Evolutionary conservation across 352 stramenopile genomes (phyloP).

Genomic region (Phytophthora fragariaefolia): DNA sequence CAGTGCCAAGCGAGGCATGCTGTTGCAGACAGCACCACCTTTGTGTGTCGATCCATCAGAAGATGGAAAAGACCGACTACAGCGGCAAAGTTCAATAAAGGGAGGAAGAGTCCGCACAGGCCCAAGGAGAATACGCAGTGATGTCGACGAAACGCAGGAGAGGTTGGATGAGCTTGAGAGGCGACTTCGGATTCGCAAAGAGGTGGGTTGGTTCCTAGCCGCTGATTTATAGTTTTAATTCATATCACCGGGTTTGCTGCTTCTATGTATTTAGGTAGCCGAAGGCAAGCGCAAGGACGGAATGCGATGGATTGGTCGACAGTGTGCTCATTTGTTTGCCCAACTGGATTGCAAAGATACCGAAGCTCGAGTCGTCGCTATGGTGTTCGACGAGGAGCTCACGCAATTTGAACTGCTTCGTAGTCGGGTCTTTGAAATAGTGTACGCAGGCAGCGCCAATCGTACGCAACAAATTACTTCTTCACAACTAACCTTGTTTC

Average conservation of each 20-base stretch:
- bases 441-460: too few relatives aligned
- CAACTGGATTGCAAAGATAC: slow-evolving; percentile 68
- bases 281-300: slow-evolving; percentile 49
- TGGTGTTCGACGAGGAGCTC: slow-evolving; percentile 48
- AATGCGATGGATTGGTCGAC: slow-evolving; percentile 62
- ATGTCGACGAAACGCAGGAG: slow-evolving; percentile 31
- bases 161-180: slow-evolving; percentile 39
- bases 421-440: slow-evolving; percentile 18
- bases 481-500: background rate
- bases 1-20: slow-evolving; percentile 32
- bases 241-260: background rate
- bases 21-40: slow-evolving; percentile 22
- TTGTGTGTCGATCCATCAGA: slow-evolving; percentile 14
- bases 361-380: slow-evolving; percentile 42
- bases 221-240: background rate
- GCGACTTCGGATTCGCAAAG: slow-evolving; percentile 26
- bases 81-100: background rate
- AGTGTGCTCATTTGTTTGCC: slow-evolving; percentile 67
- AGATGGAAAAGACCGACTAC: slow-evolving; percentile 6
- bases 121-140: slow-evolving; percentile 11
- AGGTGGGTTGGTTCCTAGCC: slow-evolving; percentile 27
- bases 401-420: slow-evolving; percentile 21
- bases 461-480: background rate
- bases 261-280: slow-evolving; percentile 29
- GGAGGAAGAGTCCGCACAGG: slow-evolving; percentile 3